phyloP scores from a whole-genome alignment of 768 basidiomycete genomes.

The Trametes punicea region DNA sequence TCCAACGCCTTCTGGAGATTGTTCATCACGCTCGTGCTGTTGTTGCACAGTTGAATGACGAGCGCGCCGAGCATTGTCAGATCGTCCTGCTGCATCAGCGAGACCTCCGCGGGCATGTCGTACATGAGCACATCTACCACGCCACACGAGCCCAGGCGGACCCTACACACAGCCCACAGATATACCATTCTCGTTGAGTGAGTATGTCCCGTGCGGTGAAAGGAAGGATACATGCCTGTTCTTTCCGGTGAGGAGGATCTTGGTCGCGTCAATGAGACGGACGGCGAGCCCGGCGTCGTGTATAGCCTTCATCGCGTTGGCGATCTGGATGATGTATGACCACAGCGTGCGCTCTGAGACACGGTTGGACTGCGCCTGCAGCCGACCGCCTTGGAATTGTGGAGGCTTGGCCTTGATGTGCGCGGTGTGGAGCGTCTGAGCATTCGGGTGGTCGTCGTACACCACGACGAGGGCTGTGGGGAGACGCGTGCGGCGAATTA shows the following conservation, averaged over 20 bases:
- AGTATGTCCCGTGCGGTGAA: background rate
- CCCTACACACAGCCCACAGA: slow-evolving; percentile 36
- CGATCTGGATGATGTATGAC: slow-evolving; percentile 91
- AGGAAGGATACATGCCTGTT: slow-evolving; percentile 57
- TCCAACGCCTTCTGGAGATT: slow-evolving; percentile 75
- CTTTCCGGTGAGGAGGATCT: slow-evolving; percentile 84
- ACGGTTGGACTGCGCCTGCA: slow-evolving; percentile 30
- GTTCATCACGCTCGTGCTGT: slow-evolving; percentile 54
- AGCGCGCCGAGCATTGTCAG: slow-evolving; percentile 82
- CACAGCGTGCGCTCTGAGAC: slow-evolving; percentile 83
- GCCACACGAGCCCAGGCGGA: slow-evolving; percentile 86
- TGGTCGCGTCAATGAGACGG: slow-evolving; percentile 79
- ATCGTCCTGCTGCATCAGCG: slow-evolving; percentile 81
- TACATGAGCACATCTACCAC: slow-evolving; percentile 82
- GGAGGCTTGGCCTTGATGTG: slow-evolving; percentile 62
- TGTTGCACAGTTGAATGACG: slow-evolving; percentile 75
- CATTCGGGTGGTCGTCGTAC: slow-evolving; percentile 84
- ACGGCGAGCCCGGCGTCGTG: slow-evolving; percentile 81
- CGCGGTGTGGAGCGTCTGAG: slow-evolving; percentile 76
- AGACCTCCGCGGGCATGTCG: slow-evolving; percentile 55
- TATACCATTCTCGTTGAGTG: background rate
- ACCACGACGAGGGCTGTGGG: slow-evolving; percentile 81
- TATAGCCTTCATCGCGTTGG: slow-evolving; percentile 79
- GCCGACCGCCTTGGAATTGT: slow-evolving; percentile 35
- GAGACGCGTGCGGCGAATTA: background rate